Evolutionary conservation across 768 basidiomycete genomes (phyloP).

Genomic region (Serendipita sp.): DNA sequence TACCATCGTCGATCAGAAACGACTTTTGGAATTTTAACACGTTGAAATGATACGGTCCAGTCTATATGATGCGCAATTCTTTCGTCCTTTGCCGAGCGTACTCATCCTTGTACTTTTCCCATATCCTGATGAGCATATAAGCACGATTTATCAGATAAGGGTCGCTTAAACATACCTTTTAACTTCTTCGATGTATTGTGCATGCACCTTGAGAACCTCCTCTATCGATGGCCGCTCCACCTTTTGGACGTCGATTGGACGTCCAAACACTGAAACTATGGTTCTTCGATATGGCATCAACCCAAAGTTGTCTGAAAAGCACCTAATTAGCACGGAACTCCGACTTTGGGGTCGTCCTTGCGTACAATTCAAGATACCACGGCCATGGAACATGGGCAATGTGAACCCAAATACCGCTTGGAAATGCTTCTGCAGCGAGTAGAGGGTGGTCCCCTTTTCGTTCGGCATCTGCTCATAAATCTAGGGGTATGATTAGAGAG

Average conservation of each 20-base stretch:
- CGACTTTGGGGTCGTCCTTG: background rate
- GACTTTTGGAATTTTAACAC: background rate
- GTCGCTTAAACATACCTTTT: conserved; percentile 38
- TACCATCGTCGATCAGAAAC: background rate
- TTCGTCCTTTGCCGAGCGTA: conserved; percentile 71
- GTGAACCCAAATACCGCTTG: conserved; percentile 91
- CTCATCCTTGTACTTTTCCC: conserved; percentile 89
- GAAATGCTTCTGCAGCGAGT: conserved; percentile 77
- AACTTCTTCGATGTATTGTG: conserved; percentile 80
- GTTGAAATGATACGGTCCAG: background rate
- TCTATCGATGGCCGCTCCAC: conserved; percentile 70
- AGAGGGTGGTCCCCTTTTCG: conserved; percentile 76
- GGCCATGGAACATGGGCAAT: conserved; percentile 89
- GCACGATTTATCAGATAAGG: background rate
- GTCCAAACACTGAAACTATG: conserved; percentile 93
- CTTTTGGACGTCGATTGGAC: conserved; percentile 66
- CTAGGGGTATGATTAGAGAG: conserved; percentile 26
- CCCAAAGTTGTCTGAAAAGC: conserved; percentile 66
- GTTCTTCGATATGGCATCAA: conserved; percentile 89
- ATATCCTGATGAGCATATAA: conserved; percentile 43
- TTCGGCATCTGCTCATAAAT: conserved; percentile 97
- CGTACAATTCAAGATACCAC: conserved; percentile 87
- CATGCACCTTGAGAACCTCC: conserved; percentile 62
- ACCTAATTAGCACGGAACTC: background rate
- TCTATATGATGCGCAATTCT: conserved; percentile 53